These are phyloP conservation scores for Adansonia digitata DNA, from an alignment of 345 rosid species.

Conservation along the genomic window DNA sequence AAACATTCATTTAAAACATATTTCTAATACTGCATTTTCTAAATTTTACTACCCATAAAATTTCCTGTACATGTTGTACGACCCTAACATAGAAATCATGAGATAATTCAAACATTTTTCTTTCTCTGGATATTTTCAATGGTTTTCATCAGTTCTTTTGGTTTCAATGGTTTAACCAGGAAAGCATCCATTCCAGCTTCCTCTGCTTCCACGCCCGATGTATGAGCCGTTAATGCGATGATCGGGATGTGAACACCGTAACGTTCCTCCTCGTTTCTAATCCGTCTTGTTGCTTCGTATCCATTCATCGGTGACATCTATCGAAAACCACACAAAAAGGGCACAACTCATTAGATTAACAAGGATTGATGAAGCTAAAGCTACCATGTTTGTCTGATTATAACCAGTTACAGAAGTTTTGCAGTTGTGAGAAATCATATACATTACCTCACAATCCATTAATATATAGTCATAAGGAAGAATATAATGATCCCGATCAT, in stretches of 20 bases:
- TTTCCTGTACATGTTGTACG: neutral
- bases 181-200: constrained; percentile 6
- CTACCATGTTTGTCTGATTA: neutral
- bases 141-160: neutral
- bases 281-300: constrained; percentile 54
- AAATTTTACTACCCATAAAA: neutral
- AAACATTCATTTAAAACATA: neutral
- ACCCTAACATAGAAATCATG: neutral
- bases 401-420: neutral
- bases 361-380: neutral
- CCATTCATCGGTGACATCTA: constrained; percentile 84
- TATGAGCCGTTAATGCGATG: constrained; percentile 64
- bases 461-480: constrained; percentile 61
- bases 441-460: constrained; percentile 82
- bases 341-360: neutral
- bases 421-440: neutral
- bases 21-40: neutral
- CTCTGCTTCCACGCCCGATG: constrained; percentile 32
- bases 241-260: constrained; percentile 57
- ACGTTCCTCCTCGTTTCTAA: constrained; percentile 45
- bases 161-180: neutral
- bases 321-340: neutral
- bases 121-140: neutral
- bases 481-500: constrained; percentile 10
- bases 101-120: neutral